phyloP scores from a whole-genome alignment of 768 basidiomycete genomes.

The Termitomyces sp. region DNA sequence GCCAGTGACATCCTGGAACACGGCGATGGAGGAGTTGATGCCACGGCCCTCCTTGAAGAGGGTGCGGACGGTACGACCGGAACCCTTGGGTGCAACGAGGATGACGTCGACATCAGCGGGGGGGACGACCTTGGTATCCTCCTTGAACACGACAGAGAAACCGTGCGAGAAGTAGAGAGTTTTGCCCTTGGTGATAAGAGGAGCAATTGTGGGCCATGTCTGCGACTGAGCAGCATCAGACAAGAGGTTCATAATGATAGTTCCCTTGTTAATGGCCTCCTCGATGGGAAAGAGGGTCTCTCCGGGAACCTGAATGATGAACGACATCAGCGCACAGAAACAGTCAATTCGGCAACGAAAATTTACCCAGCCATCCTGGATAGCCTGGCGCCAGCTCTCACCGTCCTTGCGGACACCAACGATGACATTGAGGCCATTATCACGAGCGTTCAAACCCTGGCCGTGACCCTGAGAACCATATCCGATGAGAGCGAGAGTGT shows the following conservation, averaged over 20 bases:
- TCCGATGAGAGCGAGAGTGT: conserved; percentile 97
- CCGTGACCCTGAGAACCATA: conserved; percentile 99
- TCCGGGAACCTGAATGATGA: conserved; percentile 72
- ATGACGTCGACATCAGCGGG: conserved; percentile 97
- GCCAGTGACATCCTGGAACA: conserved; percentile 97
- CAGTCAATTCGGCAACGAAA: neutral
- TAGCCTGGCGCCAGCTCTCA: conserved; percentile 93
- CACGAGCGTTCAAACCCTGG: conserved; percentile 97
- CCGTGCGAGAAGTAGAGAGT: conserved; percentile 99
- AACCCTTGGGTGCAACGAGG: conserved; percentile 98
- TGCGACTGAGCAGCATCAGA: conserved; percentile 99
- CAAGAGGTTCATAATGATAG: conserved; percentile 99
- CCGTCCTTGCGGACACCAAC: conserved; percentile 97
- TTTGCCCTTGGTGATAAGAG: conserved; percentile 99
- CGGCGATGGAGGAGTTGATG: conserved; percentile 92
- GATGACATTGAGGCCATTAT: conserved; percentile 98
- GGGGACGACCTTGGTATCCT: conserved; percentile 91
- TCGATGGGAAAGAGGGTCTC: conserved; percentile 98
- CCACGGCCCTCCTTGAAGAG: conserved; percentile 99
- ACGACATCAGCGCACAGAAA: neutral
- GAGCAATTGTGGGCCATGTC: conserved; percentile 86
- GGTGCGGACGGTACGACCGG: conserved; percentile 97
- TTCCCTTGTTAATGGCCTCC: conserved; percentile 92
- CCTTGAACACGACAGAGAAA: conserved; percentile 98
- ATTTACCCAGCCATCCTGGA: conserved; percentile 92